A percentile compares a stretch with the other conserved stretches of the same genome.
Conservation (phyloP, 495 filamentous ascomycete species). For the Saxophila tyrrhenica region DNA sequence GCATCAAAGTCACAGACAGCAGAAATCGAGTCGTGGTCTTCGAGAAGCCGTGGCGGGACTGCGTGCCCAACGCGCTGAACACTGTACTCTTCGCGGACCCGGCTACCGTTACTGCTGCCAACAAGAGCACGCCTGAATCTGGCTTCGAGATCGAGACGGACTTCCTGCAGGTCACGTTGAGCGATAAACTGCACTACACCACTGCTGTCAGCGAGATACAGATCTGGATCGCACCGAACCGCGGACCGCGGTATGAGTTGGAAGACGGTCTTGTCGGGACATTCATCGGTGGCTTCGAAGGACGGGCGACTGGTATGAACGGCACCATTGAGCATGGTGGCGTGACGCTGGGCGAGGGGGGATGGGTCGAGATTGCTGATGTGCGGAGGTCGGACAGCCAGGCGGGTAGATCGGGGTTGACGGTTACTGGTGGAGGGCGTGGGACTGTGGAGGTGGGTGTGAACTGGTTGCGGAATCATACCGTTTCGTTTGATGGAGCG, state of each 20-base stretch:
- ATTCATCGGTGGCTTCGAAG: constrained; percentile 19
- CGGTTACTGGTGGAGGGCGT: constrained; percentile 14
- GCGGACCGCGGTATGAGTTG: constrained; percentile 18
- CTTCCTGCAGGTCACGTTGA: constrained; percentile 9
- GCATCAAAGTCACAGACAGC: constrained; percentile 29
- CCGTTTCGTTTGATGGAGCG: constrained; percentile 11
- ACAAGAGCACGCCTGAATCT: background rate
- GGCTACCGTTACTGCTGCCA: background rate
- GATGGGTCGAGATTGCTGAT: constrained; percentile 16
- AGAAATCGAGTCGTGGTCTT: constrained; percentile 19
- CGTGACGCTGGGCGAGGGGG: constrained; percentile 10
- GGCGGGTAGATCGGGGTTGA: constrained; percentile 5
- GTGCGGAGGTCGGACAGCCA: constrained; percentile 6
- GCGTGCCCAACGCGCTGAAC: constrained; percentile 33
- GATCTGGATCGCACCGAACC: constrained; percentile 19
- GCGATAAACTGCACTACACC: constrained; percentile 14
- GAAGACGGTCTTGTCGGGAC: constrained; percentile 19
- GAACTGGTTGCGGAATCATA: constrained; percentile 15
- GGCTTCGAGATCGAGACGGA: constrained; percentile 14
- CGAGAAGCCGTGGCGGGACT: constrained; percentile 18
- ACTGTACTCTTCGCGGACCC: constrained; percentile 26
- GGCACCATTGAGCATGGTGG: constrained; percentile 17
- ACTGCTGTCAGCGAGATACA: constrained; percentile 16
- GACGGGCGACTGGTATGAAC: constrained; percentile 15
- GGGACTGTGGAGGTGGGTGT: constrained; percentile 17